Percentiles rank a stretch among this genome's conserved stretches.
Evolutionary conservation across 2,329 filamentous ascomycete genomes (phyloP).

Genomic region (Cryphonectria carpinicola): DNA sequence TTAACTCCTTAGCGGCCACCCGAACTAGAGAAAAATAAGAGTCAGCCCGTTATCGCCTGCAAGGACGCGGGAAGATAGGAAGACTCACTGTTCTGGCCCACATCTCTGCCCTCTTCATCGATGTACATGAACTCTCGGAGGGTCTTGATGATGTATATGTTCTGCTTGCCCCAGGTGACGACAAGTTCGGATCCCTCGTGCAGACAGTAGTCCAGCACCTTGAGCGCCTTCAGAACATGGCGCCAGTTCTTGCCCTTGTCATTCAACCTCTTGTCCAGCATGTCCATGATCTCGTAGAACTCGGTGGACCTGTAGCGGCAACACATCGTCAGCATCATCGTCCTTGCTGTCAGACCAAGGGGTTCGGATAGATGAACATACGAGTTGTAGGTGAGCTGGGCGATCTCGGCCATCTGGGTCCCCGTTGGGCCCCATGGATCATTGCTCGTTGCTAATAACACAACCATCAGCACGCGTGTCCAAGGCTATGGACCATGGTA

Average conservation of each 20-base stretch:
- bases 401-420: constrained; percentile 98
- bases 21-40: constrained; percentile 65
- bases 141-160: constrained; percentile 98
- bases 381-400: constrained; percentile 97
- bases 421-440: constrained; percentile 98
- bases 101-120: constrained; percentile 92
- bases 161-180: constrained; percentile 97
- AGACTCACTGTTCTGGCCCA: constrained; percentile 85
- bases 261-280: constrained; percentile 97
- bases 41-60: constrained; percentile 27
- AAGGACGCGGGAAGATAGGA: too few relatives aligned
- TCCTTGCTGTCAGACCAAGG: neutral
- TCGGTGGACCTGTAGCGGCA: constrained; percentile 73
- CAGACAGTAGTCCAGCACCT: constrained; percentile 96
- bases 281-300: constrained; percentile 99
- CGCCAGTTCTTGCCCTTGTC: constrained; percentile 99
- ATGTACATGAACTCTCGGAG: constrained; percentile 95
- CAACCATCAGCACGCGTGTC: constrained; percentile 35
- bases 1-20: constrained; percentile 94
- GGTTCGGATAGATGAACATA: constrained; percentile 51
- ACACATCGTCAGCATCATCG: constrained; percentile 15
- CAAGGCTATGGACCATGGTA: constrained; percentile 7
- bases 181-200: constrained; percentile 96
- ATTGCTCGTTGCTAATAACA: constrained; percentile 86
- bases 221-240: constrained; percentile 95